Percentiles rank a stretch among this genome's conserved stretches.
phyloP scores from a whole-genome alignment of 2,329 filamentous ascomycete genomes.

The Aphanoascus verrucosus region DNA sequence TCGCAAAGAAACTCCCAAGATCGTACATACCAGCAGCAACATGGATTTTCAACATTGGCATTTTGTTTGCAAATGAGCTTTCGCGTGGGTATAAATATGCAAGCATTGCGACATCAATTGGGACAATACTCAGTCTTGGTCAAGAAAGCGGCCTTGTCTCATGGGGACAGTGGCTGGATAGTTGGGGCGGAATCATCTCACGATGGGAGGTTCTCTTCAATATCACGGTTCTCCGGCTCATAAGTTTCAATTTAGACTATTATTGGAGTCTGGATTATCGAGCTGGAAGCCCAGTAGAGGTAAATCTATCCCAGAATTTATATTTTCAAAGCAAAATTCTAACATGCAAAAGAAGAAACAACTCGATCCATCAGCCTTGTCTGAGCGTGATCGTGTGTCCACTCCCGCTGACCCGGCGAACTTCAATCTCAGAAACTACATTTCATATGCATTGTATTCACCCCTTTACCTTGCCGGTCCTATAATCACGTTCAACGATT shows the following conservation, averaged over 20 bases:
- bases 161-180: conserved; percentile 65
- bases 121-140: conserved; percentile 30
- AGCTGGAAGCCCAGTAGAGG: conserved; percentile 63
- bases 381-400: conserved; percentile 74
- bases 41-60: conserved; percentile 80
- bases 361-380: conserved; percentile 74
- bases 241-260: conserved; percentile 95
- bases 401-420: conserved; percentile 61
- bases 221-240: conserved; percentile 77
- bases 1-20: conserved; percentile 62
- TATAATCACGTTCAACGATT: conserved; percentile 97
- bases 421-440: conserved; percentile 71
- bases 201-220: conserved; percentile 99
- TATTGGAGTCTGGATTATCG: conserved; percentile 73
- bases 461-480: conserved; percentile 88
- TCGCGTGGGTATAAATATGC: conserved; percentile 64
- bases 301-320: conserved; percentile 37
- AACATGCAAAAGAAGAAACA: conserved; percentile 84
- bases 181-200: conserved; percentile 68
- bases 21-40: conserved; percentile 62
- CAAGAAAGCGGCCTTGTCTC: conserved; percentile 41
- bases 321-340: conserved; percentile 17
- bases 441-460: conserved; percentile 82
- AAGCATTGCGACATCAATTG: conserved; percentile 48
- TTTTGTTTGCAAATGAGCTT: conserved; percentile 83